Evolutionary conservation across 2,329 filamentous ascomycete species (phyloP), one percentile per base, ranked within the genome.

Genomic region (Aspergillus unguis): DNA sequence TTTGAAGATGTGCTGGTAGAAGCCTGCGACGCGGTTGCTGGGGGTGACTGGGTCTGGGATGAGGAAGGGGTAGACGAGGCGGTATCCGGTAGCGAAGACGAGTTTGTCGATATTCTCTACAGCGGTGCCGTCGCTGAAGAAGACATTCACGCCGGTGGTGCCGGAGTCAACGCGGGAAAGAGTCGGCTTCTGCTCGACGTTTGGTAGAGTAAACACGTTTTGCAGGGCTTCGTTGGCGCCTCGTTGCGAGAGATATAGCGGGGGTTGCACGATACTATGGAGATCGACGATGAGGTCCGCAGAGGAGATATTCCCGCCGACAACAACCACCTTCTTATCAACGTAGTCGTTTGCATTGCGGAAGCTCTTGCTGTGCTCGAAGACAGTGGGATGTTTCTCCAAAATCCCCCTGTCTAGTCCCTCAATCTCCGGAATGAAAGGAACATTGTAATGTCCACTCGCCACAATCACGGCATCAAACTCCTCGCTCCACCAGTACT

Each of bases 381-480:
- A 67, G 1, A 45, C 55, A 1, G 62, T 64, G 0, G 73, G 72
- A 42, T 64, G 66, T 2, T 51, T 54, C 41, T 58, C 48, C 11
- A 70, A 64, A 17, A 17, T 17, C 23, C 63, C 71, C 10, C 65
- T 65, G 3, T 51, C 36, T 0, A 77, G 52, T 0, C 74, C 74
- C 0, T 62, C 52, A 6, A 77, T 68, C 1, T 65, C 54, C 0
- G 74, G 74, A 4, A 76, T 60, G 42, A 63, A 67, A 0, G 74
- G 74, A 2, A 76, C 61, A 36, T 66, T 67, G 52, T 74, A 76
- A 53, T 77, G 73, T 0, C 75, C 75, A 0, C 63, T 69, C 0
- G 75, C 74, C 32, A 75, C 70, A 10, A 76, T 61, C 0, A 77
- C 49, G 0, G 73, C 74, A 56, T 77, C 73, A 25, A 75, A 76